Base-by-base conservation (phyloP, 192 early-diverging fungal species). In the Dissophora ornata region DNA sequence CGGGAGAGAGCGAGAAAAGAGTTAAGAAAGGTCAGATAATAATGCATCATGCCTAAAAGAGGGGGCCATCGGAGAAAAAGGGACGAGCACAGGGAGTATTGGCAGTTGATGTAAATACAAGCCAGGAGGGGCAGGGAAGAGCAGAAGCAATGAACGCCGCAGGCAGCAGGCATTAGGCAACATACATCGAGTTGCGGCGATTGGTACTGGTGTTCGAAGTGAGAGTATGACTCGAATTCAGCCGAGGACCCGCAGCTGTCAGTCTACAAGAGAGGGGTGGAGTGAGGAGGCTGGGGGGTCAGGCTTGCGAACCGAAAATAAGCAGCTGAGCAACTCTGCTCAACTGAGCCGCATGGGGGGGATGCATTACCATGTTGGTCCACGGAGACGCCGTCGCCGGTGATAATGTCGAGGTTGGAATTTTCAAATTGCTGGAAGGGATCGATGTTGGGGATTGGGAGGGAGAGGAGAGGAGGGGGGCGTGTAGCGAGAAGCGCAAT, bases 161-260 rank as follows among this genome's bases (percentile, higher is more conserved):
- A n/a, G 22, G 36, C 36, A 51, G 26, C 25, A 10, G 16, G 34
- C 0, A 15, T 36, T 2, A 25, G 45, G 0, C 3, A 44, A 51
- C 58, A 29, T 67, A 77, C 73, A 60, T 67, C 64, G 40, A 77
- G 58, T 47, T 77, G 73, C 3, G 58, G 63, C 24, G 73, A 67
- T 29, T 62, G 69, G 44, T 24, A 29, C 38, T 62, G 69, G 44
- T 24, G 40, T 11, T 40, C 36, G 28, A 62, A 77, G 54, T 67
- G 73, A 12, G 58, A 49, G 58, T 36, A 62, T 18, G 63, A 34
- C 58, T 77, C 73, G 30, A 67, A 62, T 26, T 67, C 73, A 36
- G 64, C 28, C 22, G 64, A 59, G 42, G 64, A 57, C 56, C 64
- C 73, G 51, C 64, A 77, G 65, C 52, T 57, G 29, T 67, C 73